Base-by-base conservation (phyloP, 2,329 filamentous ascomycete genomes). In the Stylonectria norvegica region DNA sequence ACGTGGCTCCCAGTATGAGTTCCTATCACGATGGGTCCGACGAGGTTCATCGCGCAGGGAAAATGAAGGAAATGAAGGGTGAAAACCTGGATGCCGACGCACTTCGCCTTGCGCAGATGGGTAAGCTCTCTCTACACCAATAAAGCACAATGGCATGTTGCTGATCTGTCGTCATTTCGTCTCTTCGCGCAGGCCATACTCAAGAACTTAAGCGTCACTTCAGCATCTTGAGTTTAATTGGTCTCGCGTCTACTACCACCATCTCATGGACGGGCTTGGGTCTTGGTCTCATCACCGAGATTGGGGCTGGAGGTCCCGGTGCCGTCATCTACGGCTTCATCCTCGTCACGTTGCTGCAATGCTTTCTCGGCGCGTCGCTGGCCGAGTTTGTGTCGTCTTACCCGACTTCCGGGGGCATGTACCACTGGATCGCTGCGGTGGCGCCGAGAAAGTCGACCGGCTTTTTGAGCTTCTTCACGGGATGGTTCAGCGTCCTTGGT, bases 241-340 rank as follows among this genome's bases (percentile, higher is more conserved):
- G 70, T 5, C 61, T 73, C 9, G 70, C 70, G 2, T 71, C 70
- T 5, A 70, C 69, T 5, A 69, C 68, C n/a, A 73, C 70, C 11
- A 73, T 73, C 29, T 73, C 70, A 0, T 73, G 70, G 69, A 71
- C 69, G 4, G 70, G 68, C 46, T 61, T 72, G 2, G 68, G 69
- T 11, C 54, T 70, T 4, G 66, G 67, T 1, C 55, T 72, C 30
- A 66, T 70, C 28, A 72, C 71, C 2, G 67, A 68, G 29, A 71
- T 75, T 39, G 64, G 65, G 29, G 69, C 70, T 17, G 71, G 71
- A 10, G 71, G 71, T 1, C 71, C 71, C 15, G 65, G 68, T 10
- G 66, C 67, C 9, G 60, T 74, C n/a, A 73, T 72, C 40, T 74
- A 74, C 45, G 71, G 71, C 36, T 72, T 73, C 40, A 68, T 73